Base-by-base conservation (phyloP, 225 moss, liverwort and hornwort genomes). In the Climacium dendroides region DNA sequence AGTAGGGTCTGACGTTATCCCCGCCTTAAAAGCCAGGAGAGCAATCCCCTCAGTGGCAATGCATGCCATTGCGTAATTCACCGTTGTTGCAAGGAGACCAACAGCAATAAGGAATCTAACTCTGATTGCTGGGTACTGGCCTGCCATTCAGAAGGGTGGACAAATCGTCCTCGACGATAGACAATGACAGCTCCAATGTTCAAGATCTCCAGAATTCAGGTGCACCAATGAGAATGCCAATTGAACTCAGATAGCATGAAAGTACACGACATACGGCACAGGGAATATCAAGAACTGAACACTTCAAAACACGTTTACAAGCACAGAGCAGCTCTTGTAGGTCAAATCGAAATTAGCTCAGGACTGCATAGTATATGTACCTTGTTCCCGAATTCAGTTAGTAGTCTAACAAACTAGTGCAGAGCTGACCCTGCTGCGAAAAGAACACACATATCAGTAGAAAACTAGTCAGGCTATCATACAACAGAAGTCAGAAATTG, bases 11-110 rank as follows among this genome's bases (percentile, higher is more conserved):
- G 81, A 62, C 35, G 80, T 90, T 73, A 90, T 90, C 66, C 83
- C 84, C 37, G 60, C 89, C 91, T 92, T 87, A 57, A 90, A 89
- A 45, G 87, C 82, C 59, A 92, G 64, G 66, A 89, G 91, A 74
- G 88, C 90, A 22, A 25, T 69, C 54, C 70, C 79, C 70, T 92
- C 90, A 2, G 43, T 45, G 61, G 81, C 71, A 78, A 86, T 77
- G 88, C 90, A 92, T 48, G 88, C 89, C 90, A 74, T 74, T 74
- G 83, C 87, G 55, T 52, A 80, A 67, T 87, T 77, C 20, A 63
- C 71, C 47, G 29, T 86, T 39, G 90, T 74, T 48, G 86, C 90
- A 47, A 92, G 39, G 50, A 84, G 84, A 24, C 67, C 52, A 66
- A 88, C 37, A 70, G 47, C 70, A 39, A 87, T 28, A 32, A 92